Percentiles rank a stretch among this genome's conserved stretches.
These are phyloP conservation scores for Pulveroboletus frians DNA, from an alignment of 768 basidiomycete species.

Conservation along the genomic window DNA sequence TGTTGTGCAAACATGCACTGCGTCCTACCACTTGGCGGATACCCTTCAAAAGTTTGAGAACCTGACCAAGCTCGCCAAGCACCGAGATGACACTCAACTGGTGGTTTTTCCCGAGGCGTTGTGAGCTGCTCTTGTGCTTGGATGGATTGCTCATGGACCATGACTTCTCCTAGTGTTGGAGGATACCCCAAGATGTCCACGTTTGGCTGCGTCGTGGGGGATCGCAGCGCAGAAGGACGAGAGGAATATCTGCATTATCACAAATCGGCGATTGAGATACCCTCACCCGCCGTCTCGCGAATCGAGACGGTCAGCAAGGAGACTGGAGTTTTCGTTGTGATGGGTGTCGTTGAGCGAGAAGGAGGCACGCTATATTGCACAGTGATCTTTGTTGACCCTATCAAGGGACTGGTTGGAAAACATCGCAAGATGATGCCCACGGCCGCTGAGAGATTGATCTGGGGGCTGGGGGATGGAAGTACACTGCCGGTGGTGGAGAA, in stretches of 20 bases:
- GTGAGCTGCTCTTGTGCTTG: conserved; percentile 29
- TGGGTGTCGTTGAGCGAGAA: conserved; percentile 56
- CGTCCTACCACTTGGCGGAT: conserved; percentile 39
- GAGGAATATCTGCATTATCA: conserved; percentile 56
- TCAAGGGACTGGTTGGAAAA: conserved; percentile 49
- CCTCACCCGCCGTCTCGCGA: conserved; percentile 43
- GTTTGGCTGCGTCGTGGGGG: conserved; percentile 41
- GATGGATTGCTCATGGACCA: not conserved
- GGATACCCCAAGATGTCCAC: conserved; percentile 58
- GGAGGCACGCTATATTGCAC: conserved; percentile 61
- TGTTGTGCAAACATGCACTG: conserved; percentile 49
- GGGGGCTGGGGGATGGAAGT: conserved; percentile 55
- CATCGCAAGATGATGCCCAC: conserved; percentile 65
- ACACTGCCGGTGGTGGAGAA: conserved; percentile 47
- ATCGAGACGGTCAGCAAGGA: conserved; percentile 47
- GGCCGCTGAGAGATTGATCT: conserved; percentile 52
- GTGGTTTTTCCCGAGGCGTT: conserved; percentile 58
- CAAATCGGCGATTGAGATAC: conserved; percentile 51
- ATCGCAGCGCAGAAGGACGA: conserved; percentile 44
- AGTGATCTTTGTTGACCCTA: conserved; percentile 50
- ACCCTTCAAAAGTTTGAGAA: conserved; percentile 48
- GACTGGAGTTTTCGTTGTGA: conserved; percentile 49
- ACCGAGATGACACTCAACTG: conserved; percentile 43
- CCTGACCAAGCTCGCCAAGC: conserved; percentile 41
- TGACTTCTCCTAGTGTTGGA: conserved; percentile 37